A percentile compares a stretch with the other conserved stretches of the same genome.
Conservation (phyloP, 2,329 filamentous ascomycete species). For the Diaporthe sp. region DNA sequence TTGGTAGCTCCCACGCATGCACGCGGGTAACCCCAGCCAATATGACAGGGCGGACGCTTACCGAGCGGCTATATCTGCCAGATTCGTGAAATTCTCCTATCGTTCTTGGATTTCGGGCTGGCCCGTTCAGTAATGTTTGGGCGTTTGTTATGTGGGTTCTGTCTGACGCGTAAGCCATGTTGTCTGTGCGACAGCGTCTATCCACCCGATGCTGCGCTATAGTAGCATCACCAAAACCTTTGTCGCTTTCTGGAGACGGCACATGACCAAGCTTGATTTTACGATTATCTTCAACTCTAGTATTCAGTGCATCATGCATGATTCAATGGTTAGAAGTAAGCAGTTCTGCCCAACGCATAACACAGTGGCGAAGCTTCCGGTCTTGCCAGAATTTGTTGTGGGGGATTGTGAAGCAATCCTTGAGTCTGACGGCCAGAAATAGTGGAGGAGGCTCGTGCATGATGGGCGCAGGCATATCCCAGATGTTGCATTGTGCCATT, state of each 20-base stretch:
- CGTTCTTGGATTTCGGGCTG: constrained; percentile 19
- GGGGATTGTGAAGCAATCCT: not conserved
- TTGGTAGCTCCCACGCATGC: not conserved
- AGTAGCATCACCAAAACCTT: constrained; percentile 6
- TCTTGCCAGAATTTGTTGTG: not conserved
- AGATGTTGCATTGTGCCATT: constrained; percentile 15
- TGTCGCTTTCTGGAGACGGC: not conserved
- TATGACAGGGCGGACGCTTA: constrained; percentile 17
- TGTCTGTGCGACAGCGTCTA: constrained; percentile 5
- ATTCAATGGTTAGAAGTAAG: not conserved
- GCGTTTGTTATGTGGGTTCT: not conserved
- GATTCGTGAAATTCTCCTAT: not conserved
- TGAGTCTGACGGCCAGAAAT: not conserved
- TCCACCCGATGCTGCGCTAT: constrained; percentile 27
- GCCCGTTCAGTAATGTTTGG: constrained; percentile 14
- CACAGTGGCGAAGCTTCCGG: not conserved
- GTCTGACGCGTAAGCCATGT: constrained; percentile 21
- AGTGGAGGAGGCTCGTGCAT: constrained; percentile 21
- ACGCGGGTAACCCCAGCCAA: constrained; percentile 14
- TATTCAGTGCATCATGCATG: not conserved
- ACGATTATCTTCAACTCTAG: not conserved
- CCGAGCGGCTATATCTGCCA: constrained; percentile 4
- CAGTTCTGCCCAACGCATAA: not conserved
- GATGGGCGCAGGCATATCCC: constrained; percentile 7
- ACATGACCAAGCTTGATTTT: not conserved